Evolutionary conservation across 2,329 filamentous ascomycete species (phyloP).

Genomic region (Sarocladium brachiariae): DNA sequence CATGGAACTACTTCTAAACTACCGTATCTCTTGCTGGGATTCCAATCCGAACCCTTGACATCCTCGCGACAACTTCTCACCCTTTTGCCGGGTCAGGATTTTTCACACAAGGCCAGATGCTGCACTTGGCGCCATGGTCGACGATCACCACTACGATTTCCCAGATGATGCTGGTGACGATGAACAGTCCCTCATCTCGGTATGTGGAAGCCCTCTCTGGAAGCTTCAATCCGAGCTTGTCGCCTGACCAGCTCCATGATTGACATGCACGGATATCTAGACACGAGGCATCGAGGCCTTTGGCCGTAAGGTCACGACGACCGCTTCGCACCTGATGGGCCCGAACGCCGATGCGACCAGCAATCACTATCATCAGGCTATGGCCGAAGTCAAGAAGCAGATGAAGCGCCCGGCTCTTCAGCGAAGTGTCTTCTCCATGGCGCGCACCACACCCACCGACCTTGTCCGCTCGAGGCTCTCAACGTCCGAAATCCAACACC

Average conservation of each 20-base stretch:
- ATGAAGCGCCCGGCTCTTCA: conserved; percentile 78
- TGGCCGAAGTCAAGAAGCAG: conserved; percentile 85
- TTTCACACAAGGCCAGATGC: not conserved
- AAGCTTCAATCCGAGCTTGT: conserved; percentile 15
- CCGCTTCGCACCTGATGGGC: conserved; percentile 82
- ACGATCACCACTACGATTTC: conserved; percentile 39
- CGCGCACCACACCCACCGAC: conserved; percentile 87
- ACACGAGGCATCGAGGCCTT: conserved; percentile 87
- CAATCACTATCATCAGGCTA: conserved; percentile 76
- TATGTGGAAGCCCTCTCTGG: conserved; percentile 17
- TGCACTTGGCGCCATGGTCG: conserved; percentile 28
- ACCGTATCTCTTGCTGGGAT: too few species aligned
- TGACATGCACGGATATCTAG: conserved; percentile 36
- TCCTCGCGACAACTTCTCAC: conserved; percentile 3
- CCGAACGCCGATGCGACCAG: conserved; percentile 46
- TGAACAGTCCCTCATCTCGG: conserved; percentile 40
- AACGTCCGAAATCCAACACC: conserved; percentile 85
- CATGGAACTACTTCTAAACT: too few species aligned
- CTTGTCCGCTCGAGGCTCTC: conserved; percentile 88
- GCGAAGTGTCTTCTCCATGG: conserved; percentile 84
- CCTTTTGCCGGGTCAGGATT: not conserved
- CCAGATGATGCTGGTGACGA: conserved; percentile 39
- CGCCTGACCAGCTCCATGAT: conserved; percentile 19
- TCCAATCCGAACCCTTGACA: conserved; percentile 5
- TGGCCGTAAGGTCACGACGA: conserved; percentile 88